Base-by-base conservation (phyloP, 2,329 filamentous ascomycete species). In the Madurella fahalii region DNA sequence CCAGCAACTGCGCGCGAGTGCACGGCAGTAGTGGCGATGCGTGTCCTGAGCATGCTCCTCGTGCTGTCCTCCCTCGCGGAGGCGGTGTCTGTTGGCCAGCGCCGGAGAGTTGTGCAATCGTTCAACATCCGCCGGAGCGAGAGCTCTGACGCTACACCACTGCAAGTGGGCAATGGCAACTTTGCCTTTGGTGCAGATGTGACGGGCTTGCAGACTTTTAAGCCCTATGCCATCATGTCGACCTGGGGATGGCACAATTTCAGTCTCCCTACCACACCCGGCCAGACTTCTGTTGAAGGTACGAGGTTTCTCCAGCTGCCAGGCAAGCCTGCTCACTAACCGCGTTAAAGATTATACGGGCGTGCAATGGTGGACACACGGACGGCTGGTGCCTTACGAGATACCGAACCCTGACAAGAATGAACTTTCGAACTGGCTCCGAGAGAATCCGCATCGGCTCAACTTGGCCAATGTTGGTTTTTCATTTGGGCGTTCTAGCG, bases 211-310 rank as follows among this genome's bases (percentile, higher is more conserved):
- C 73, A 76, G 58, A 75, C 73, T 2, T 77, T 77, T 58, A 69
- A 69, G 25, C 73, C 74, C 1, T 78, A 74, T 56, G 73, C 69
- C n/a, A 76, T 70, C 2, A 69, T 77, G 68, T 76, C 74, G 1
- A 72, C 71, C 2, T 77, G 74, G 75, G 74, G 74, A 7, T 78
- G 75, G 75, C 74, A 78, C 63, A 77, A 77, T 48, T 76, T 76
- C 56, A 74, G 72, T 20, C 58, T 75, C 17, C 75, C 72, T n/a
- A 72, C 66, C 43, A 75, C 69, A 0, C 58, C 59, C 13, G 67
- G 68, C 4, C 71, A 73, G 53, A 72, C 69, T 2, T 70, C 68
- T 5, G 53, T 69, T 18, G 61, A 65, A 45, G 71, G 71, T 71
- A 46, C 47, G 67, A 13, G 9, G 9, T 16, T 20, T 7, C 13